phyloP scores from a whole-genome alignment of 495 filamentous ascomycete species.

The Immersiella caudata region DNA sequence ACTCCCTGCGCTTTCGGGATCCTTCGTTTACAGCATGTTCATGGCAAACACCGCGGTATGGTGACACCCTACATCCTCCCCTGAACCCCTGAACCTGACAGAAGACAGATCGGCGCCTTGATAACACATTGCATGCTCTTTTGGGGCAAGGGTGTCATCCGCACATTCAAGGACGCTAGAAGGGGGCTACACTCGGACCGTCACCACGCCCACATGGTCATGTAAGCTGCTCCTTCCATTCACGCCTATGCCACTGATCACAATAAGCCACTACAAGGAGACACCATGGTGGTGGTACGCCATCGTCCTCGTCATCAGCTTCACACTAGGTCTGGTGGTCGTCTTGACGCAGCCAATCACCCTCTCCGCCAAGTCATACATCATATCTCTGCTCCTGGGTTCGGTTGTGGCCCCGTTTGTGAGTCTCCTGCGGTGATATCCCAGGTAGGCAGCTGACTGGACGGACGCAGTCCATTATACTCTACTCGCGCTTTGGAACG shows the following conservation, averaged over 20 bases:
- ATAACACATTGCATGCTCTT: slow-evolving; percentile 30
- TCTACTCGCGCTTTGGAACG: slow-evolving; percentile 36
- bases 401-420: slow-evolving; percentile 41
- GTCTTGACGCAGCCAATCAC: slow-evolving; percentile 50
- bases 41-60: slow-evolving; percentile 48
- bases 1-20: slow-evolving; percentile 47
- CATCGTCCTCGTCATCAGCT: slow-evolving; percentile 47
- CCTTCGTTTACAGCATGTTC: slow-evolving; percentile 47
- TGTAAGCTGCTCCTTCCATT: neutral
- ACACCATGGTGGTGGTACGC: slow-evolving; percentile 60
- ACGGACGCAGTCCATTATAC: slow-evolving; percentile 33
- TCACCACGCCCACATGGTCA: slow-evolving; percentile 39
- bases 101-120: slow-evolving; percentile 25
- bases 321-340: slow-evolving; percentile 51
- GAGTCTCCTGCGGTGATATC: slow-evolving; percentile 24
- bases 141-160: slow-evolving; percentile 27
- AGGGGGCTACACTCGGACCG: slow-evolving; percentile 24
- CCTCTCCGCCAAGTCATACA: slow-evolving; percentile 59
- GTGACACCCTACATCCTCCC: too few species aligned
- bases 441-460: too few species aligned
- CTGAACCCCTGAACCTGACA: too few species aligned
- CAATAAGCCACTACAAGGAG: slow-evolving; percentile 47
- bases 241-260: too few species aligned
- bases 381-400: slow-evolving; percentile 50
- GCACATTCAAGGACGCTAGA: slow-evolving; percentile 27